phyloP scores from a whole-genome alignment of 139 green algal species.

The Picochlorum sp. region DNA sequence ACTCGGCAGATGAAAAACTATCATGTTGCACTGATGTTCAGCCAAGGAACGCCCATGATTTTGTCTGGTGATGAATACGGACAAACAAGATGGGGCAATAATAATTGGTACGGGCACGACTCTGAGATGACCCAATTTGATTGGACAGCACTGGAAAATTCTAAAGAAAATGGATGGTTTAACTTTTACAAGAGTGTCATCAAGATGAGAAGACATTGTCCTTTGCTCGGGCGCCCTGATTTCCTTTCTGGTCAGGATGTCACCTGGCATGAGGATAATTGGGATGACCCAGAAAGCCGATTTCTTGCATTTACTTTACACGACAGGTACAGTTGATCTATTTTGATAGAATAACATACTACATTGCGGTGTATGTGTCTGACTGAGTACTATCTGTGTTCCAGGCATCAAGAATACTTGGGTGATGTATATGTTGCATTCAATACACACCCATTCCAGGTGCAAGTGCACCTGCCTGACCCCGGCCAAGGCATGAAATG shows the following conservation, averaged over 20 bases:
- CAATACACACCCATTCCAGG: slow-evolving; percentile 81
- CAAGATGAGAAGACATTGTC: slow-evolving; percentile 66
- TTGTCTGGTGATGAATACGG: slow-evolving; percentile 36
- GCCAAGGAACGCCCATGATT: slow-evolving; percentile 91
- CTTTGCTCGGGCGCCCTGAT: slow-evolving; percentile 58
- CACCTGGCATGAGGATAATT: slow-evolving; percentile 95
- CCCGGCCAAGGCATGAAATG: slow-evolving; percentile 57
- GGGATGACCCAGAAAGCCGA: slow-evolving; percentile 75
- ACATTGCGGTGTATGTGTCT: background rate
- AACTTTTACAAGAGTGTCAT: slow-evolving; percentile 51
- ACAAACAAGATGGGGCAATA: slow-evolving; percentile 83
- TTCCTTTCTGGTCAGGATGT: slow-evolving; percentile 76
- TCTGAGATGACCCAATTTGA: slow-evolving; percentile 62
- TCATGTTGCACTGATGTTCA: slow-evolving; percentile 74
- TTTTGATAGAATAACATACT: too few species aligned
- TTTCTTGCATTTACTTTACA: slow-evolving; percentile 95
- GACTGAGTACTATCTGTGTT: too few species aligned
- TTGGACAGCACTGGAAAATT: slow-evolving; percentile 37
- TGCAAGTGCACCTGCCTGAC: slow-evolving; percentile 44
- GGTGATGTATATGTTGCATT: slow-evolving; percentile 84
- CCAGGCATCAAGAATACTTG: slow-evolving; percentile 3
- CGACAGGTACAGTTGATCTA: too few species aligned
- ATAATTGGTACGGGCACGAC: slow-evolving; percentile 99
- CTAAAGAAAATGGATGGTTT: slow-evolving; percentile 23
- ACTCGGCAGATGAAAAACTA: slow-evolving; percentile 87